phyloP scores from a whole-genome alignment of 345 rosid species.

The Barbarea vulgaris region DNA sequence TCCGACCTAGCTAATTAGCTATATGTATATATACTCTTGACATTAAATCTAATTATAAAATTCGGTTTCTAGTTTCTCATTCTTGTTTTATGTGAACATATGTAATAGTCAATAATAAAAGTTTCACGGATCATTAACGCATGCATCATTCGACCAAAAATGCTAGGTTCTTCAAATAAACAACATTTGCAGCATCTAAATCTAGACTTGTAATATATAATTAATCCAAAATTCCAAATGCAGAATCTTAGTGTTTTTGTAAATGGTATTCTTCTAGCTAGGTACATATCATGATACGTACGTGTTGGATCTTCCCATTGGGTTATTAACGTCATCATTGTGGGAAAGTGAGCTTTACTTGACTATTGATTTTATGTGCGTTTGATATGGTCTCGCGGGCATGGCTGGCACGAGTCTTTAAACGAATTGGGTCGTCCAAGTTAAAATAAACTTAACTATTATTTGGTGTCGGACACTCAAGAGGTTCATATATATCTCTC shows the following conservation, averaged over 20 bases:
- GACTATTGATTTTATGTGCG: background rate
- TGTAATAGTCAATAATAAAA: background rate
- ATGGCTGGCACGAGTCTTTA: background rate
- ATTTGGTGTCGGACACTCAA: background rate
- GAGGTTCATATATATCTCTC: background rate
- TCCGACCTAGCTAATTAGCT: background rate
- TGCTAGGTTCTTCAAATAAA: background rate
- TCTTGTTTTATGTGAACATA: background rate
- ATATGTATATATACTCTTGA: background rate
- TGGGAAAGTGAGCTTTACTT: background rate
- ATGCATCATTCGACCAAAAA: background rate
- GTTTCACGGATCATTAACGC: background rate
- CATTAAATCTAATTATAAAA: background rate
- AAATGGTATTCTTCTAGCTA: background rate
- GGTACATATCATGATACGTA: background rate
- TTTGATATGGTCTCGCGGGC: background rate
- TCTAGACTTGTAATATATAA: too few species aligned
- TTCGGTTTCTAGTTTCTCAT: background rate
- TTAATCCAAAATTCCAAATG: too few species aligned
- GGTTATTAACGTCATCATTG: background rate
- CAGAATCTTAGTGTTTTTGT: background rate
- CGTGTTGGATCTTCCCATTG: background rate
- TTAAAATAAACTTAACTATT: background rate
- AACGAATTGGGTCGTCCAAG: background rate
- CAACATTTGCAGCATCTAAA: background rate